Evolutionary conservation across 345 rosid species (phyloP).

Genomic region (Nasturtium officinale): DNA sequence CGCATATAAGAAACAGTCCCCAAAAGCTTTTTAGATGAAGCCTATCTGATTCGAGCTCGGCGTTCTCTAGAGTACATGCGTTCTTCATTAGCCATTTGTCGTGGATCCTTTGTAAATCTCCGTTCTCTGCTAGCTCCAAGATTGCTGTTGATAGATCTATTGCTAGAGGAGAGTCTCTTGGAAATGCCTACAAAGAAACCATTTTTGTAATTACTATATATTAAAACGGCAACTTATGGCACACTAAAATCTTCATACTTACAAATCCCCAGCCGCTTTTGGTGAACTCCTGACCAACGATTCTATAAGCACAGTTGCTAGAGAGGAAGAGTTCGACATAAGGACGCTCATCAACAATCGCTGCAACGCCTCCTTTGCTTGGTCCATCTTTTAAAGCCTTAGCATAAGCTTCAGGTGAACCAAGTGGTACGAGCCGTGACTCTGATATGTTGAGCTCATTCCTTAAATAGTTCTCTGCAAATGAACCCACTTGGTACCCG

Average conservation of each 20-base stretch:
- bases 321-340: conserved; percentile 81
- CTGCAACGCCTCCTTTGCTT: conserved; percentile 81
- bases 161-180: conserved; percentile 86
- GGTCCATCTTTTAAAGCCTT: conserved; percentile 73
- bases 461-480: conserved; percentile 72
- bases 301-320: conserved; percentile 69
- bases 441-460: conserved; percentile 72
- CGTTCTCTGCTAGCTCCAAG: conserved; percentile 78
- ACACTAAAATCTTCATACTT: not conserved
- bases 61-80: conserved; percentile 62
- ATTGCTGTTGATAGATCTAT: conserved; percentile 86
- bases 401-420: conserved; percentile 82
- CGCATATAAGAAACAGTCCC: conserved; percentile 85
- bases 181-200: conserved; percentile 67
- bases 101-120: conserved; percentile 92
- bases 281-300: conserved; percentile 82
- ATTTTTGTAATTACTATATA: not conserved
- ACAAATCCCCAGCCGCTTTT: conserved; percentile 97
- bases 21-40: conserved; percentile 83
- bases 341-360: conserved; percentile 83
- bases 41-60: conserved; percentile 71
- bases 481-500: conserved; percentile 89
- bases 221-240: not conserved
- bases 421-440: conserved; percentile 74
- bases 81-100: conserved; percentile 87